Base-by-base conservation (phyloP, 805 yeast species). In the Priceomyces carsonii region DNA sequence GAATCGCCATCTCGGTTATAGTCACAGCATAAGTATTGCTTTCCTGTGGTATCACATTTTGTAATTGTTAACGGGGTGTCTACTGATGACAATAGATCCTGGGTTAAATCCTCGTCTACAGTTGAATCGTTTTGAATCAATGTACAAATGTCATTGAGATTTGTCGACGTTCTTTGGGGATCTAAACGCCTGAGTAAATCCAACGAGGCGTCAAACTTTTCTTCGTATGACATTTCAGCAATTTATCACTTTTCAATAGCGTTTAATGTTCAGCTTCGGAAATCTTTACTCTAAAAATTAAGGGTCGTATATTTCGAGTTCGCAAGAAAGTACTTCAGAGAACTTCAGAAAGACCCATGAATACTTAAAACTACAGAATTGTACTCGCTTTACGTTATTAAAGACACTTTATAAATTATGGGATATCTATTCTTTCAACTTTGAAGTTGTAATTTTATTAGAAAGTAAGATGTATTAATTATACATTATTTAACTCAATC, bases 1-100 rank as follows among this genome's bases (percentile, higher is more conserved):
- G 90, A 81, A 61, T 91, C 98, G 6, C 95, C 90, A 55, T 91
- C 99, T 48, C 99, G 75, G 61, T 91, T 91, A 59, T 91, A 91
- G 59, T 91, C 99, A 63, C 98, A 91, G 34, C 90, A 77, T 38
- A 91, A 71, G 56, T 72, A 91, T 39, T 74, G 75, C 60, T 84
- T 84, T 8, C 85, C 85, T 9, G 77, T 55, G 18, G 63, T 61
- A 7, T 53, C 47, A 54, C 89, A 83, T 23, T 64, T 63, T 30
- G 65, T 53, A 27, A 77, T 65, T 25, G 66, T 62, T 48, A 91
- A 69, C 17, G 98, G 98, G 33, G 83, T 81, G 61, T 91, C 99
- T 8, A 91, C 89, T 0, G 93, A 76, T 4, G 95, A 77, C 32
- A 91, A 69, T 40, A 91, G 69, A 45, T 91, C 99, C 55, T 85